Base-by-base conservation (phyloP, 768 basidiomycete species). In the Suillus sp. region DNA sequence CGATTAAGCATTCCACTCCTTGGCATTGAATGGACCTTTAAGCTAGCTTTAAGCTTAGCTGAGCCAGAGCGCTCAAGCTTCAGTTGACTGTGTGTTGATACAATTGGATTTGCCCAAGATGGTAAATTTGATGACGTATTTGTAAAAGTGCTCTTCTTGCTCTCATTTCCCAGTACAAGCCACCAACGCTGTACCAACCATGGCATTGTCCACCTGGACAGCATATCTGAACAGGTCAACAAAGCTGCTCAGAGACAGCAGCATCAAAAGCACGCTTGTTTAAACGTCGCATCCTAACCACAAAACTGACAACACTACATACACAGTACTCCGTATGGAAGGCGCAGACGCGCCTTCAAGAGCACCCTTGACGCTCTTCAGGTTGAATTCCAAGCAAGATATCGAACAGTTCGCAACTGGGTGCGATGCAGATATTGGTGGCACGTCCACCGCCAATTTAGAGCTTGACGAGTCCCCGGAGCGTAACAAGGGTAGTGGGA, bases 371-470 rank as follows among this genome's bases (percentile, higher is more conserved):
- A 83, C 86, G 0, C 81, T 95, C 57, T 87, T 86, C 71, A 80
- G 81, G 8, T 85, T 95, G 74, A 86, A 89, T 68, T 80, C 84
- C 0, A 77, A 69, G 20, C 79, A 83, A 27, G 86, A 90, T 65
- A 70, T 93, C 55, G 66, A 80, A 4, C 79, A 84, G n/a, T 88
- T 88, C 65, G 91, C 89, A 0, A 85, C 84, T 0, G 96, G 96
- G 3, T 93, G 90, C 66, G 96, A 99, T 74, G 81, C 81, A 0
- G 96, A 99, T 76, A 89, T 96, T 50, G 95, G 96, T 7, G 92
- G 95, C 30, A 83, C 83, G 30, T 91, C 92, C 4, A 87, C 90
- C 0, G 89, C 87, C n/a, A 74, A 91, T 66, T 79, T 96, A n/a
- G 87, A 86, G 55, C 75, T 95, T 42, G 88, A 90, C 69, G 77